phyloP scores from a whole-genome alignment of 768 basidiomycete genomes.

The Candolleomyces efflorescens region DNA sequence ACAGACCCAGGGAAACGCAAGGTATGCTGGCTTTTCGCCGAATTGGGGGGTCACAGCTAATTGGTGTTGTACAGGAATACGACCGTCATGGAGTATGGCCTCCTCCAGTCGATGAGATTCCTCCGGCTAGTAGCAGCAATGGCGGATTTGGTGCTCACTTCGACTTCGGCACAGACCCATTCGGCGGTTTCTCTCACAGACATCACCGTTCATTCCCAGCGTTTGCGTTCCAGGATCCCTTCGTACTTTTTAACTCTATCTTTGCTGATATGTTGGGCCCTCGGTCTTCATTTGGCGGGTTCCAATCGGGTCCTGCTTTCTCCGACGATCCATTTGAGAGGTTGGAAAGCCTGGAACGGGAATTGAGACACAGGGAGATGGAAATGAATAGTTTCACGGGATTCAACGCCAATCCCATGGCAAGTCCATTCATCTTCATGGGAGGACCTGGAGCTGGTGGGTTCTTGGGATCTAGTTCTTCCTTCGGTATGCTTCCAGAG shows the following conservation, averaged over 20 bases:
- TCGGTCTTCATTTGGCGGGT: constrained; percentile 13
- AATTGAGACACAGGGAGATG: not conserved
- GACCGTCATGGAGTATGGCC: constrained; percentile 76
- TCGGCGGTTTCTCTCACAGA: constrained; percentile 26
- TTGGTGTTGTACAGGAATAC: constrained; percentile 43
- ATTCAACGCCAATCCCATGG: not conserved
- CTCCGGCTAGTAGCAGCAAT: constrained; percentile 9
- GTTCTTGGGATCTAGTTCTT: not conserved
- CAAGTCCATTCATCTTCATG: not conserved
- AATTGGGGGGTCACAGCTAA: constrained; percentile 4
- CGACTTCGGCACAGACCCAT: constrained; percentile 37
- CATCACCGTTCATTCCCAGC: constrained; percentile 22
- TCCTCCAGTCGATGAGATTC: constrained; percentile 41
- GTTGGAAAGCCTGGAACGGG: not conserved
- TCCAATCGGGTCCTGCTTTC: constrained; percentile 5
- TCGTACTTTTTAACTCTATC: constrained; percentile 66
- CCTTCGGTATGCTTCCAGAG: constrained; percentile 17
- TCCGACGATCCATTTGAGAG: constrained; percentile 25
- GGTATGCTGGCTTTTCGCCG: constrained; percentile 25
- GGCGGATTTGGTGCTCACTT: constrained; percentile 16
- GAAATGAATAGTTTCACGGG: not conserved
- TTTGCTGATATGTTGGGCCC: constrained; percentile 43
- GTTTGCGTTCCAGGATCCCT: constrained; percentile 69
- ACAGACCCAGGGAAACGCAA: constrained; percentile 56
- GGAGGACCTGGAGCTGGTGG: not conserved